These are phyloP conservation scores for Chytriomyces sp. DNA, from an alignment of 192 early-diverging fungal genomes.

Conservation along the genomic window DNA sequence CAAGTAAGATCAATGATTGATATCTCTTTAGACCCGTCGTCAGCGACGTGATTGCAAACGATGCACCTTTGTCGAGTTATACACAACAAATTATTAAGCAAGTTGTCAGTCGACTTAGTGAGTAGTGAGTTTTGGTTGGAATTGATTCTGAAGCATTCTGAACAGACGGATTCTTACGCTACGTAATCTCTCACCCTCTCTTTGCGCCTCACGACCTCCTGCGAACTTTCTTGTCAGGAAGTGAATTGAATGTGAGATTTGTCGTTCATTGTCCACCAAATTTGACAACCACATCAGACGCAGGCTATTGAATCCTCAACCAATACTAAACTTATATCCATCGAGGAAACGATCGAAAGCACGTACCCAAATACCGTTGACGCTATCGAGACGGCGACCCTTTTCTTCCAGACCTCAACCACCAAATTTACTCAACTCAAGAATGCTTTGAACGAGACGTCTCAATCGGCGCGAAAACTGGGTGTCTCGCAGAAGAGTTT, in stretches of 20 bases:
- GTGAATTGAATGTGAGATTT: too few species aligned
- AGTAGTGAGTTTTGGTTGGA: background rate
- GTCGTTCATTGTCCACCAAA: background rate
- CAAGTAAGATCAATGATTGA: background rate
- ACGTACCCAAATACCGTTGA: background rate
- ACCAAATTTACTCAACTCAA: background rate
- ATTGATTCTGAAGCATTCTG: background rate
- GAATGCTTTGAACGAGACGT: background rate
- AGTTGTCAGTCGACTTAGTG: constrained; percentile 18
- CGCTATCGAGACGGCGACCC: background rate
- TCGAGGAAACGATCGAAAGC: background rate
- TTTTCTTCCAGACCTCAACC: background rate
- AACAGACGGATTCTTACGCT: constrained; percentile 24
- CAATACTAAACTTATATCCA: background rate
- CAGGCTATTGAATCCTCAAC: background rate
- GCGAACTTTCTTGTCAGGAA: constrained; percentile 34
- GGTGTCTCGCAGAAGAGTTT: background rate
- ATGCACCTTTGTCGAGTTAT: constrained; percentile 13
- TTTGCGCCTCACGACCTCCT: constrained; percentile 30
- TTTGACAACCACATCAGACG: background rate
- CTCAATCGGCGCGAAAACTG: background rate
- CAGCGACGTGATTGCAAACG: background rate
- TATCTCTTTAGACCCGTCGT: background rate
- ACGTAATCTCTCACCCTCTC: constrained; percentile 29
- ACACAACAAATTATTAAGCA: background rate